Conservation (phyloP, 2,329 filamentous ascomycete species). For the Exophiala xenobiotica region DNA sequence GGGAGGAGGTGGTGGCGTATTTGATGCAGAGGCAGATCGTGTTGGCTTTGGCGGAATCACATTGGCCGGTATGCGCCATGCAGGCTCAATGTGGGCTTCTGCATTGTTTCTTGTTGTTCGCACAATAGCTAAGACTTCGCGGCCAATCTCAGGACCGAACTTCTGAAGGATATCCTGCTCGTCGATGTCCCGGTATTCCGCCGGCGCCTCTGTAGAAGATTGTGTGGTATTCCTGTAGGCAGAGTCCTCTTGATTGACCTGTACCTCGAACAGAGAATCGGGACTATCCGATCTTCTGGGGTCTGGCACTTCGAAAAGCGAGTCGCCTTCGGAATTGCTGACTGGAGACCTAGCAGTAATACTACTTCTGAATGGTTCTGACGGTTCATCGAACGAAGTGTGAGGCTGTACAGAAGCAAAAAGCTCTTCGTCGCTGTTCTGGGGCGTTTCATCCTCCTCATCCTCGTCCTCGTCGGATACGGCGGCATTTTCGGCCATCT, state of each 20-base stretch:
- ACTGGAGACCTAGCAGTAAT: neutral
- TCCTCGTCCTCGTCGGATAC: slow-evolving; percentile 8
- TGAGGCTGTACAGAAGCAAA: slow-evolving; percentile 10
- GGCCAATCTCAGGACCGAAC: slow-evolving; percentile 23
- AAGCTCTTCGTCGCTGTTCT: slow-evolving; percentile 12
- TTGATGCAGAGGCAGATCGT: slow-evolving; percentile 5
- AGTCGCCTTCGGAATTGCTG: slow-evolving; percentile 17
- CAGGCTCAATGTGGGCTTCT: slow-evolving; percentile 31
- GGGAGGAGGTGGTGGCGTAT: slow-evolving; percentile 1
- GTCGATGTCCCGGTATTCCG: slow-evolving; percentile 6
- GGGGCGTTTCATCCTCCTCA: slow-evolving; percentile 4
- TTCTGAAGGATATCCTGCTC: slow-evolving; percentile 16
- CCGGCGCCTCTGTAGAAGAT: neutral
- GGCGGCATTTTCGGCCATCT: slow-evolving; percentile 27
- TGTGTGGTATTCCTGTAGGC: neutral
- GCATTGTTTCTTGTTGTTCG: slow-evolving; percentile 18
- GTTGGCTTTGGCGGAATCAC: slow-evolving; percentile 4
- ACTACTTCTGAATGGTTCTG: slow-evolving; percentile 6
- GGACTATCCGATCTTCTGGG: slow-evolving; percentile 19
- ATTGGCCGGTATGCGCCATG: slow-evolving; percentile 29
- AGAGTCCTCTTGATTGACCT: neutral
- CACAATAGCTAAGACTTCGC: slow-evolving; percentile 24
- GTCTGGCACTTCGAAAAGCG: slow-evolving; percentile 14
- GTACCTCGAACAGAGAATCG: slow-evolving; percentile 28
- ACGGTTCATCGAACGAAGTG: neutral